These are phyloP conservation scores for Heteromeles arbutifolia DNA, from an alignment of 306 rosid genomes.

Conservation along the genomic window DNA sequence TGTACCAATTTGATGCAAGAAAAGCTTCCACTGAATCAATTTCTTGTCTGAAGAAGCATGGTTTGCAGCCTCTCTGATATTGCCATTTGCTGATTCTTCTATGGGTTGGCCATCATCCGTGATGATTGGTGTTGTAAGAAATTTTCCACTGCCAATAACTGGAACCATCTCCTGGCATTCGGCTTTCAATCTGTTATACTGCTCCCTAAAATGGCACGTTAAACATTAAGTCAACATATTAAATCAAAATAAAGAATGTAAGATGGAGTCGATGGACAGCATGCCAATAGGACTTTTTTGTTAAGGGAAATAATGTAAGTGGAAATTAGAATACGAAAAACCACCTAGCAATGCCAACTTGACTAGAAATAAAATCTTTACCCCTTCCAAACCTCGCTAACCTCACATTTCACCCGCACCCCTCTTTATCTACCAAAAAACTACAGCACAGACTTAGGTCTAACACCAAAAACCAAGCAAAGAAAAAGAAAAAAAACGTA, in stretches of 20 bases:
- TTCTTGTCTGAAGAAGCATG: slow-evolving; percentile 45
- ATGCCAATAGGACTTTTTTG: neutral
- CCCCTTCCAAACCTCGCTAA: neutral
- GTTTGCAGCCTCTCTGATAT: slow-evolving; percentile 4
- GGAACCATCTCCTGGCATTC: slow-evolving; percentile 84
- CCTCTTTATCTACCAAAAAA: neutral
- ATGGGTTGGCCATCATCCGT: slow-evolving; percentile 43
- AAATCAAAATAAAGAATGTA: slow-evolving; percentile 1
- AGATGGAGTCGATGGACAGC: slow-evolving; percentile 1
- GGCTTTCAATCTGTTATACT: slow-evolving; percentile 63
- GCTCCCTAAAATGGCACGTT: slow-evolving; percentile 53
- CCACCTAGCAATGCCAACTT: neutral
- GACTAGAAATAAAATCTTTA: neutral
- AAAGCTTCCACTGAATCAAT: slow-evolving; percentile 68
- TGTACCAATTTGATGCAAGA: slow-evolving; percentile 84
- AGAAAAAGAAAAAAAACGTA: neutral
- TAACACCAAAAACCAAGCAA: neutral
- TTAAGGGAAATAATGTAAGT: neutral
- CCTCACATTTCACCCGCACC: neutral
- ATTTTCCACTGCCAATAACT: slow-evolving; percentile 66
- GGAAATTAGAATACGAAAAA: neutral
- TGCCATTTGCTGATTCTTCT: slow-evolving; percentile 29
- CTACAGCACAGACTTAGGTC: neutral
- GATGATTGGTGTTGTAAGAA: slow-evolving; percentile 51
- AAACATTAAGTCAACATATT: slow-evolving; percentile 4